A percentile compares a stretch with the other conserved stretches of the same genome.
Evolutionary conservation across 371 early-diverging fungal genomes (phyloP).

Genomic region (Dichotomocladium elegans): DNA sequence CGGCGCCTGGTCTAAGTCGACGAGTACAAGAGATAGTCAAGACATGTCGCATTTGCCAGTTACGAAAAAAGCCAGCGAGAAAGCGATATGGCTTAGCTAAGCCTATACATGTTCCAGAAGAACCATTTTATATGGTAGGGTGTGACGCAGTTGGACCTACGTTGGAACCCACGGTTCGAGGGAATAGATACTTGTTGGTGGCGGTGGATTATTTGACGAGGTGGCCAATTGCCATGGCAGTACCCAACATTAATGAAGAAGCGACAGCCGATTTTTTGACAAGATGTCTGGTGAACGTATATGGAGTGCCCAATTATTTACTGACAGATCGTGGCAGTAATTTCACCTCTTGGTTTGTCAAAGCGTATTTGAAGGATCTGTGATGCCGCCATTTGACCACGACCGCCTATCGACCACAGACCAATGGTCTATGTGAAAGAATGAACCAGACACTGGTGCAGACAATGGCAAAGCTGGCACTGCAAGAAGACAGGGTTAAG

Average conservation of each 20-base stretch:
- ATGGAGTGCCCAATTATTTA: constrained; percentile 9
- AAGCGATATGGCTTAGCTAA: background rate
- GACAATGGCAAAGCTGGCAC: constrained; percentile 4
- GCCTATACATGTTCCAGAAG: constrained; percentile 2
- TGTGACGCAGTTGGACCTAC: constrained; percentile 22
- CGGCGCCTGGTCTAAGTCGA: background rate
- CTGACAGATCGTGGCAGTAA: constrained; percentile 22
- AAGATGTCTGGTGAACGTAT: constrained; percentile 4
- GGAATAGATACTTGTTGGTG: constrained; percentile 19
- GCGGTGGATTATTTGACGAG: constrained; percentile 18
- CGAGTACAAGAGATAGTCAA: background rate
- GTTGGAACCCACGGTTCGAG: background rate
- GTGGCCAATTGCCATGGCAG: constrained; percentile 18
- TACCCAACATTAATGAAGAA: constrained; percentile 11
- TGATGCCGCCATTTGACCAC: constrained; percentile 13
- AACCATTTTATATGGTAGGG: constrained; percentile 14
- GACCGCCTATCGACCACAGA: constrained; percentile 24
- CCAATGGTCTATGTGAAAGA: constrained; percentile 31
- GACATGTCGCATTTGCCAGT: constrained; percentile 7
- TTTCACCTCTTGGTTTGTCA: constrained; percentile 9
- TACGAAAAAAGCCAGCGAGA: background rate
- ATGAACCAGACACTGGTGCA: constrained; percentile 20
- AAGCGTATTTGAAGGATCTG: background rate
- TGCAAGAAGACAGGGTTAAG: background rate
- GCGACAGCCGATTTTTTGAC: constrained; percentile 15